A percentile compares a stretch with the other conserved stretches of the same genome.
phyloP scores from a whole-genome alignment of 2,329 filamentous ascomycete species.

The Aspergillus chevalieri region DNA sequence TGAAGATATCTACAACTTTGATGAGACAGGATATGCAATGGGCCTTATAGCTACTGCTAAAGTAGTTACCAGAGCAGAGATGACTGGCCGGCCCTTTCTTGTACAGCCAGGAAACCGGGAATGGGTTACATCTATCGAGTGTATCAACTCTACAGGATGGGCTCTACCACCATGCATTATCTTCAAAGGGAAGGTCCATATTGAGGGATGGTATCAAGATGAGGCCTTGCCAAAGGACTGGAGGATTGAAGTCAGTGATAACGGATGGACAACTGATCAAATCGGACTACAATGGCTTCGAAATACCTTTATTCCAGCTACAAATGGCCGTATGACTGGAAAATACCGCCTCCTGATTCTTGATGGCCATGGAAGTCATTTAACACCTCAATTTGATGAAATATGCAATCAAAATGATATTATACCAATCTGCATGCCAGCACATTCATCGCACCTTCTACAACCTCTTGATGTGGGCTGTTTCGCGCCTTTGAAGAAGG shows the following conservation, averaged over 20 bases:
- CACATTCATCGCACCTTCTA: too few species aligned
- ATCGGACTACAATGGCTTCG: neutral
- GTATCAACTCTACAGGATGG: slow-evolving; percentile 4
- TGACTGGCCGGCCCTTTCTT: slow-evolving; percentile 5
- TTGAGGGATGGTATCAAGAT: slow-evolving; percentile 2
- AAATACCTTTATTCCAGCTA: neutral
- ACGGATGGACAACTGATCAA: neutral
- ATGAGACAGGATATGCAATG: slow-evolving; percentile 16
- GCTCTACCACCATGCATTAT: neutral
- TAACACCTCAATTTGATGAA: neutral
- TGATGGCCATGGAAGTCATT: neutral
- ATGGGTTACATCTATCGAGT: slow-evolving; percentile 12
- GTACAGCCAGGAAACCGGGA: slow-evolving; percentile 12
- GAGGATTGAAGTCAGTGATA: neutral
- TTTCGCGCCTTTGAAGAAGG: too few species aligned
- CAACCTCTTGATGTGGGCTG: too few species aligned
- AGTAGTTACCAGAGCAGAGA: neutral
- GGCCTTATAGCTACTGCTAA: slow-evolving; percentile 5
- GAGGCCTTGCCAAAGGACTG: neutral
- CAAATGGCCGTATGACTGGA: neutral
- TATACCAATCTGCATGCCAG: slow-evolving; percentile 1
- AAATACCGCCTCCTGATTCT: neutral
- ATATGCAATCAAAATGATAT: slow-evolving; percentile 1
- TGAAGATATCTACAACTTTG: slow-evolving; percentile 17
- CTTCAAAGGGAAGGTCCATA: neutral